Evolutionary conservation across 495 filamentous ascomycete genomes (phyloP), one percentile per base, ranked within the genome.

Genomic region (Neurospora africana): DNA sequence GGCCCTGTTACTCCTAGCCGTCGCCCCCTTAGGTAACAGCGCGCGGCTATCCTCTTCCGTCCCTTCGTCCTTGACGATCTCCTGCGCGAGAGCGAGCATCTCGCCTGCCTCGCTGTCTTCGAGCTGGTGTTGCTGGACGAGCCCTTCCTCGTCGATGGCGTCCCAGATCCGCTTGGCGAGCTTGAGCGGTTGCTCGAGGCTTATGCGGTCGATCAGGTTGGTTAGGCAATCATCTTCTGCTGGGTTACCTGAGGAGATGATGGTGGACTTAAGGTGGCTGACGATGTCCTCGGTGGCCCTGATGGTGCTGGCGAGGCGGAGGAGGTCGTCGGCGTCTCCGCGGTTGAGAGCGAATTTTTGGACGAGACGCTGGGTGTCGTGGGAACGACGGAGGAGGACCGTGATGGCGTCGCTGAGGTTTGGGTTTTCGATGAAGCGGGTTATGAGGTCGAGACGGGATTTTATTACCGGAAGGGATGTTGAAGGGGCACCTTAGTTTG

Each of bases 261-360:
- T 58, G 27, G 71, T 47, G 47, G 85, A 74, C 74, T 71, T 40
- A 23, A 86, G 75, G 65, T 81, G 76, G 33, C 68, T 77, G 37
- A 86, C 86, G 53, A 98, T 89, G 7, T 91, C 86, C 38, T 89
- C 85, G 3, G 93, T 94, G 6, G 92, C 91, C 70, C 89, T 84
- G 72, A 98, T 91, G 0, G 95, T 96, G 70, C 87, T 88, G 5
- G 92, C 92, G 15, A 99, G 84, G 27, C 87, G 89, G 21, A 98
- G 84, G 33, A 99, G 84, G 77, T 98, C 95, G 79, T 98, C 95
- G n/a, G 95, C 85, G 74, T 97, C 93, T n/a, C 95, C 95, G 68
- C 92, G 87, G 19, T 94, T 94, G 10, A 98, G 84, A 3, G 95
- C 90, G 75, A 99, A 97, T 73, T 93, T 97, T 77, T 98, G 95